Percentiles rank a stretch among this genome's conserved stretches.
These are phyloP conservation scores for Exserohilum rostratum DNA, from an alignment of 2,329 filamentous ascomycete species.

Conservation along the genomic window DNA sequence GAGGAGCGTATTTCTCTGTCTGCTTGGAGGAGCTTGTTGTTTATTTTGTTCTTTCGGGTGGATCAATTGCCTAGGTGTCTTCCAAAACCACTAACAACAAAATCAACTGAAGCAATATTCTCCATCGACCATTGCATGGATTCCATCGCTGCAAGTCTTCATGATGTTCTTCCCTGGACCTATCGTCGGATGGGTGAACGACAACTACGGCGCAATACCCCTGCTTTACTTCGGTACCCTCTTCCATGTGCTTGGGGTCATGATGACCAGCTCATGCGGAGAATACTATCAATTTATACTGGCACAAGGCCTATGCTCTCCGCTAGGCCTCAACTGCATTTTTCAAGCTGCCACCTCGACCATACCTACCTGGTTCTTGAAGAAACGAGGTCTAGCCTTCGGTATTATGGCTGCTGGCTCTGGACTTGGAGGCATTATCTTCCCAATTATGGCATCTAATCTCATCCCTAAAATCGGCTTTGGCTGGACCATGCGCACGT, in stretches of 20 bases:
- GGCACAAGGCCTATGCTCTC: constrained; percentile 60
- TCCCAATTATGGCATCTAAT: constrained; percentile 28
- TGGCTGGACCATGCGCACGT: background rate
- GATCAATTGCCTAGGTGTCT: too few species aligned
- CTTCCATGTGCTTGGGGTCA: constrained; percentile 65
- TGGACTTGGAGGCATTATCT: constrained; percentile 48
- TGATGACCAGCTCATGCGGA: constrained; percentile 66
- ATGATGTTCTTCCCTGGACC: too few species aligned
- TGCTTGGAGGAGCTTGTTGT: too few species aligned
- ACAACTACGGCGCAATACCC: constrained; percentile 62
- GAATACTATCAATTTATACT: constrained; percentile 63
- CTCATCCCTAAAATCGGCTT: constrained; percentile 52
- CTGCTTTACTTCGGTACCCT: constrained; percentile 61
- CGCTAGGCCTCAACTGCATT: constrained; percentile 60
- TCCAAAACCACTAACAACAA: too few species aligned
- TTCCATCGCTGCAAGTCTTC: too few species aligned
- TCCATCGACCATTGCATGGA: too few species aligned
- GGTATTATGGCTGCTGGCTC: constrained; percentile 59
- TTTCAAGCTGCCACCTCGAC: constrained; percentile 56
- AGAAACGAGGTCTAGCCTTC: constrained; percentile 56
- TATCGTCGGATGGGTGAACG: too few species aligned
- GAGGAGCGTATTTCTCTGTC: too few species aligned
- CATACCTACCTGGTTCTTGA: constrained; percentile 57
- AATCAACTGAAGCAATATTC: too few species aligned
- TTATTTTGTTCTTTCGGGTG: too few species aligned